phyloP scores from a whole-genome alignment of 306 rosid species.

The Prunus dulcis region DNA sequence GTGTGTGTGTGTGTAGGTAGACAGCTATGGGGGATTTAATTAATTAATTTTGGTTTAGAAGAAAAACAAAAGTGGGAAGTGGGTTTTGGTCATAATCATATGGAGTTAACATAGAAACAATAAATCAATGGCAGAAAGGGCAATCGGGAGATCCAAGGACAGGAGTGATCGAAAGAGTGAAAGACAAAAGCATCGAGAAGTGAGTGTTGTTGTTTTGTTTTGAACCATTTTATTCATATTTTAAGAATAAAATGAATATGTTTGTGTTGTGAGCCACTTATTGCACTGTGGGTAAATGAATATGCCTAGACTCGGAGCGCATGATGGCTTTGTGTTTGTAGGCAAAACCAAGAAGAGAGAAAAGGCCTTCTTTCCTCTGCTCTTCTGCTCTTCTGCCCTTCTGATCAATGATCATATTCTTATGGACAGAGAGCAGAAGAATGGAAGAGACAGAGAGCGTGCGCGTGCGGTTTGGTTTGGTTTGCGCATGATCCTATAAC shows the following conservation, averaged over 20 bases:
- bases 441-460: slow-evolving; percentile 28
- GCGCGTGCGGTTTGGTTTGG: slow-evolving; percentile 43
- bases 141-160: slow-evolving; percentile 65
- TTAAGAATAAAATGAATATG: not conserved
- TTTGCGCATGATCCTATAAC: slow-evolving; percentile 73
- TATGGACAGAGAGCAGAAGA: slow-evolving; percentile 11
- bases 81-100: not conserved
- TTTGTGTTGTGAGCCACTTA: not conserved
- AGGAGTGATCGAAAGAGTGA: slow-evolving; percentile 16
- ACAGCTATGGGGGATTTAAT: no score
- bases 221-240: not conserved
- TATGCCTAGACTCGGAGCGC: not conserved
- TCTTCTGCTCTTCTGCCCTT: not conserved
- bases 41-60: no score
- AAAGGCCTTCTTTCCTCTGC: not conserved
- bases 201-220: not conserved
- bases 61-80: no score
- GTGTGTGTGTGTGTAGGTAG: no score
- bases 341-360: not conserved
- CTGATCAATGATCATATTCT: not conserved
- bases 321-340: not conserved
- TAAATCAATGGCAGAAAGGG: slow-evolving; percentile 43
- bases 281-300: no score
- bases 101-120: slow-evolving; percentile 1
- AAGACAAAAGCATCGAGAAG: slow-evolving; percentile 38